Evolutionary conservation across 1,284 basidiomycete species (phyloP).

Genomic region (Irpex lacteus): DNA sequence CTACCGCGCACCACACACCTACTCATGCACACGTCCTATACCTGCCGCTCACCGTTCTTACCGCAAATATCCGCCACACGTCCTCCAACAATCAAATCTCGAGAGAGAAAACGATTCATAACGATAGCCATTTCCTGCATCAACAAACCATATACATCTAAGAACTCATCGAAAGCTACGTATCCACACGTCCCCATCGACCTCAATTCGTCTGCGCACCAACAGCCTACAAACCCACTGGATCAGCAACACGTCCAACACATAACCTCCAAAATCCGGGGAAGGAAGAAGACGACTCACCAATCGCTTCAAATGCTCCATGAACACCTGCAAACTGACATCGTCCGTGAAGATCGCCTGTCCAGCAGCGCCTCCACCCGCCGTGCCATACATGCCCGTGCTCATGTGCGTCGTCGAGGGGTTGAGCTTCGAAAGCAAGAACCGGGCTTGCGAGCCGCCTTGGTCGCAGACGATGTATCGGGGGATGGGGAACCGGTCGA

Average conservation of each 20-base stretch:
- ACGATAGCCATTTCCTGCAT: too few relatives aligned
- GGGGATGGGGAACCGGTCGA: conserved; percentile 95
- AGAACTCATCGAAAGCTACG: too few relatives aligned
- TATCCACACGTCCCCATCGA: too few relatives aligned
- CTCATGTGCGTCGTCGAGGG: conserved; percentile 98
- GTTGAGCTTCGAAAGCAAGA: conserved; percentile 95
- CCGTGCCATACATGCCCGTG: conserved; percentile 80
- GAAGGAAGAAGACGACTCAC: conserved; percentile 39
- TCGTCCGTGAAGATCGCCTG: conserved; percentile 99
- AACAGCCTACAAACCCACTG: background rate
- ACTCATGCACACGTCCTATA: too few relatives aligned
- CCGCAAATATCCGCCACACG: too few relatives aligned
- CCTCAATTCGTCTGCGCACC: background rate
- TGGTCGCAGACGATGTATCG: conserved; percentile 98
- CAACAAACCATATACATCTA: too few relatives aligned
- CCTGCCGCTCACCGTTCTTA: too few relatives aligned
- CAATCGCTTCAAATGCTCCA: conserved; percentile 91
- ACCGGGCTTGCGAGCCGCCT: conserved; percentile 95
- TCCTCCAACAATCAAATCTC: too few relatives aligned
- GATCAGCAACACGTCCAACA: background rate
- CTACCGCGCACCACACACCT: too few relatives aligned
- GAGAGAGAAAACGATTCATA: too few relatives aligned
- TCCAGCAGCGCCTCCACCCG: conserved; percentile 62
- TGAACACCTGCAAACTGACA: conserved; percentile 95
- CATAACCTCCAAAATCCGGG: too few relatives aligned